Evolutionary conservation across 345 rosid genomes (phyloP), one percentile per base, ranked within the genome.

Genomic region (Citropsis articulata): DNA sequence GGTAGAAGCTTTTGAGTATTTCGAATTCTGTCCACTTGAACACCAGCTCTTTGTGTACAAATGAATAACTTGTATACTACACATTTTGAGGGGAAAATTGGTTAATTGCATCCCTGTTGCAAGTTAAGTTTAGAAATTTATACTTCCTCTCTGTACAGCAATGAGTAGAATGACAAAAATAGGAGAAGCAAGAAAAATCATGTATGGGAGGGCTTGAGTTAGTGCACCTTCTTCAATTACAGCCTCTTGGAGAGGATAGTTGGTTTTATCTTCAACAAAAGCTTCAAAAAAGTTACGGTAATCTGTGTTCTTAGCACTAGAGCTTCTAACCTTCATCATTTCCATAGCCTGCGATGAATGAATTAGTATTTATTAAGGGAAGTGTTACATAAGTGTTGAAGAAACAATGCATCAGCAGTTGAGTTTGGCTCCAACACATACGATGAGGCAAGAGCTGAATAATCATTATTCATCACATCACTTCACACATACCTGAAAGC

Each of bases 241-340:
- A 12, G 81, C 89, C 76, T 84, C 88, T 27, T 80, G 66, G 0
- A 66, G 42, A 56, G 78, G 9, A 81, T 82, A 85, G 56, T 82
- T 79, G 62, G 69, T 77, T 73, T 86, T 89, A 55, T 92, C 91
- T 80, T 87, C 85, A 14, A 93, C 70, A 76, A 92, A 93, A 14
- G 91, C 90, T 66, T 95, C 97, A 24, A 93, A 92, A 82, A 89
- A 95, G 81, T 90, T 76, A 82, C 89, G 85, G 79, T 90, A 92
- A 55, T 88, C 98, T 3, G 81, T 78, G 85, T 80, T 85, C 60
- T 55, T 79, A 16, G 86, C 38, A 73, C 79, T 86, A 35, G 93
- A 88, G 56, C 83, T 87, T 14, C 83, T 84, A 19, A 91, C 82
- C 92, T 92, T 95, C 89, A 95, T 79, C 88, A 90, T 87, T 79